Conservation (phyloP, 352 stramenopile genomes). For the Pythium monospermum region DNA sequence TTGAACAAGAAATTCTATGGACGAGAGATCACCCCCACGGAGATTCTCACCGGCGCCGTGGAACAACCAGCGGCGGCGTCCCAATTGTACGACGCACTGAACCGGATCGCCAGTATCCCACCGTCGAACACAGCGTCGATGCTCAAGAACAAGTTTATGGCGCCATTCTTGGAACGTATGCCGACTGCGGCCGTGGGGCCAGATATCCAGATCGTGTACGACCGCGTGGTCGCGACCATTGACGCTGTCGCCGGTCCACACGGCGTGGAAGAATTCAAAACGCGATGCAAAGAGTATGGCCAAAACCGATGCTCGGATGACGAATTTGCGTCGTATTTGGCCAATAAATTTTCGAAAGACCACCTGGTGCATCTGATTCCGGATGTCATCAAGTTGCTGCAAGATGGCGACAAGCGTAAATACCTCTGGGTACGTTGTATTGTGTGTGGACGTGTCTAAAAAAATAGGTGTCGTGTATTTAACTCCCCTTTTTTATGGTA, state of each 20-base stretch:
- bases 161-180: conserved; percentile 71
- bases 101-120: conserved; percentile 69
- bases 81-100: conserved; percentile 78
- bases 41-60: conserved; percentile 80
- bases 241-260: conserved; percentile 43
- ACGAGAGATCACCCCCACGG: conserved; percentile 75
- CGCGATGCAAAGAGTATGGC: conserved; percentile 80
- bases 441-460: no score
- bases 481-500: conserved; percentile 7
- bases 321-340: conserved; percentile 63
- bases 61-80: conserved; percentile 76
- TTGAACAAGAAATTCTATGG: conserved; percentile 89
- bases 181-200: conserved; percentile 58
- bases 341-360: conserved; percentile 63
- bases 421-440: conserved; percentile 64
- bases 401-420: conserved; percentile 81
- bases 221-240: conserved; percentile 75
- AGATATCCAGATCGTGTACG: conserved; percentile 82
- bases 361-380: conserved; percentile 71
- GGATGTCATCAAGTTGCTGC: conserved; percentile 79
- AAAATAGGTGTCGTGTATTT: no score
- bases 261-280: conserved; percentile 81
- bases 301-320: conserved; percentile 77
- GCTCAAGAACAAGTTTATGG: conserved; percentile 59
- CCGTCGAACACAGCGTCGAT: conserved; percentile 41